Percentiles rank a stretch among this genome's conserved stretches.
These are phyloP conservation scores for Auriculariales sp. DNA, from an alignment of 768 basidiomycete species.

Conservation along the genomic window DNA sequence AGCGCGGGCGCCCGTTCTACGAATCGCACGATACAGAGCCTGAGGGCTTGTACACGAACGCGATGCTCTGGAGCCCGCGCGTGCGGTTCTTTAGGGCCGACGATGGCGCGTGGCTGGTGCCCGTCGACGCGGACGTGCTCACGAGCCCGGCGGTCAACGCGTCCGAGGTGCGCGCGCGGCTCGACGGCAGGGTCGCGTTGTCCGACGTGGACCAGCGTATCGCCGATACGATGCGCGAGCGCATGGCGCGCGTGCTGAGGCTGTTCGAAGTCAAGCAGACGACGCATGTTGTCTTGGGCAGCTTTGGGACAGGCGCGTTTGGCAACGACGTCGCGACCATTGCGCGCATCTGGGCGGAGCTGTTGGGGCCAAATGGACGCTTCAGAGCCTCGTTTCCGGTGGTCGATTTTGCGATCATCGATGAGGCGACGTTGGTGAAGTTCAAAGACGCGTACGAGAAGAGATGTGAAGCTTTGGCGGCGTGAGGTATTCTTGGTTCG, in stretches of 20 bases:
- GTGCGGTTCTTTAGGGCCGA: conserved; percentile 53
- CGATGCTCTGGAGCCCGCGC: conserved; percentile 60
- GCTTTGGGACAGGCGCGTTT: conserved; percentile 71
- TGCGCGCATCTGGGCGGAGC: conserved; percentile 49
- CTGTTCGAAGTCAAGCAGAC: conserved; percentile 50
- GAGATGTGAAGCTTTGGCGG: not conserved
- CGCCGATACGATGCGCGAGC: conserved; percentile 44
- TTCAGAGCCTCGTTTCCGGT: conserved; percentile 44
- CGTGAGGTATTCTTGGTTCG: not conserved
- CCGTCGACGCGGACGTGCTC: conserved; percentile 47
- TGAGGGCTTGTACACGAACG: conserved; percentile 52
- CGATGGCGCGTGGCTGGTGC: conserved; percentile 36
- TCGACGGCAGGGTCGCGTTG: conserved; percentile 13
- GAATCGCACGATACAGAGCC: conserved; percentile 31
- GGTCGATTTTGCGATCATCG: conserved; percentile 55
- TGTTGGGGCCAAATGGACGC: conserved; percentile 35
- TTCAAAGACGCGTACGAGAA: conserved; percentile 25
- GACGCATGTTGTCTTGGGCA: conserved; percentile 49
- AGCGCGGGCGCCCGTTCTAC: conserved; percentile 46
- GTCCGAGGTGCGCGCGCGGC: conserved; percentile 24
- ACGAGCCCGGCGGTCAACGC: conserved; percentile 71
- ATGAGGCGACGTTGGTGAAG: conserved; percentile 28
- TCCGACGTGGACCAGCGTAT: conserved; percentile 25
- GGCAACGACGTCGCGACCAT: conserved; percentile 44
- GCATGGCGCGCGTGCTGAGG: conserved; percentile 53